Evolutionary conservation across 23 red algal species (phyloP), one percentile per base, ranked within the genome.

Genomic region (Chondrus crispus): DNA sequence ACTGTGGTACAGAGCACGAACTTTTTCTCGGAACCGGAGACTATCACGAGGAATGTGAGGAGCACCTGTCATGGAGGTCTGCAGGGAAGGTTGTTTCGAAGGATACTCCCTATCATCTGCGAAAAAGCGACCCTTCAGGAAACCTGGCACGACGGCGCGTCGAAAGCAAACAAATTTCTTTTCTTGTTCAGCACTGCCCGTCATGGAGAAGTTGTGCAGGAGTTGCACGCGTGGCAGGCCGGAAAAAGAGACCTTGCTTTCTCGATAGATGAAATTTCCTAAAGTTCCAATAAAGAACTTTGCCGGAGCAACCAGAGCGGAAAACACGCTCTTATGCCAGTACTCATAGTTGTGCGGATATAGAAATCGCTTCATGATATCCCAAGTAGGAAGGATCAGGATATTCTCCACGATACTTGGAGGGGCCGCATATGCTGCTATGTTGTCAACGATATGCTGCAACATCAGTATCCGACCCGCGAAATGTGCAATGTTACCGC

Each of bases 401-500:
- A 93, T 53, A 51, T 94, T 88, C 46, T 87, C 86, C 30, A 93
- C 62, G 14, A 48, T 71, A 16, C 69, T 45, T 43, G 91, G 83
- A 29, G 53, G 36, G 24, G 68, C 58, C 26, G 70, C 69, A 43
- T 97, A 97, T 4, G 75, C 75, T 1, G 71, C 46, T 19, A 81
- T 76, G 76, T 97, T 93, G 29, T 87, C 77, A 28, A 93, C 5
- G 55, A 93, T 89, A 46, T 97, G 95, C 30, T 97, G 85, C 20
- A 97, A 75, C 84, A 93, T 88, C 38, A 93, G 60, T 5, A 74
- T 50, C 24, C 95, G 89, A 2, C 95, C 95, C 12, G 85, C 71
- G 62, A 89, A 97, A 70, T 97, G 95, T 50, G 95, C 95, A 75
- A 97, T 97, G 51, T 97, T 97, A 16, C 90, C 88, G 66, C 95